These are phyloP conservation scores for Candida corydali DNA, from an alignment of 805 yeast species.

Conservation along the genomic window DNA sequence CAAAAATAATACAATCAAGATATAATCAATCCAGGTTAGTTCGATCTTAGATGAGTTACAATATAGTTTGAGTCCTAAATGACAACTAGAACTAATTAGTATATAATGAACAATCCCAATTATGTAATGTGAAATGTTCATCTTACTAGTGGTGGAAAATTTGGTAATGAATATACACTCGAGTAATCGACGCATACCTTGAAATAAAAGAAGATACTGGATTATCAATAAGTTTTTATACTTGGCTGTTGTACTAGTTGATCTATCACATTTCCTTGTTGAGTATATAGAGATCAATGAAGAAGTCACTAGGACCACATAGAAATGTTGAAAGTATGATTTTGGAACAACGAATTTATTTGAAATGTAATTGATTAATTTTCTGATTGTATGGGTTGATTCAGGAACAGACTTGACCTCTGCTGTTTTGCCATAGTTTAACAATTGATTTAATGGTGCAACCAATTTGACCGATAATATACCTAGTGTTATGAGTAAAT, in stretches of 20 bases:
- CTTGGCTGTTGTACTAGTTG: neutral
- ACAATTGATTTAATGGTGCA: slow-evolving; percentile 15
- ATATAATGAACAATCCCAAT: slow-evolving; percentile 62
- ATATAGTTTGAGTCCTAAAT: slow-evolving; percentile 16
- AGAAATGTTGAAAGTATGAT: slow-evolving; percentile 60
- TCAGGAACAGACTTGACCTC: too few relatives aligned
- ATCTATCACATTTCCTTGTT: neutral
- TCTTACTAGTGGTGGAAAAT: slow-evolving; percentile 45
- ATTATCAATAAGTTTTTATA: slow-evolving; percentile 16
- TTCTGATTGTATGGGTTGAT: neutral
- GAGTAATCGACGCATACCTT: slow-evolving; percentile 49
- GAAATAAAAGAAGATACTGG: slow-evolving; percentile 33
- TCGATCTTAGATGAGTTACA: slow-evolving; percentile 11
- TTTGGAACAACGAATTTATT: slow-evolving; percentile 52
- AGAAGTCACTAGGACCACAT: slow-evolving; percentile 37
- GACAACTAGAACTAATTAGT: slow-evolving; percentile 38
- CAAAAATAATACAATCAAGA: slow-evolving; percentile 35
- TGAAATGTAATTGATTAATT: slow-evolving; percentile 10
- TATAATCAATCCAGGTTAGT: slow-evolving; percentile 17
- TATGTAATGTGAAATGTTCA: slow-evolving; percentile 63
- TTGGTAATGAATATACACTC: slow-evolving; percentile 52
- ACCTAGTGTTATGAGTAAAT: neutral
- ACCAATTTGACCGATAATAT: slow-evolving; percentile 10
- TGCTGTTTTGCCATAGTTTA: slow-evolving; percentile 22
- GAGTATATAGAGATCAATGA: slow-evolving; percentile 2